These are phyloP conservation scores for Fusarium sambucinum DNA, from an alignment of 2,329 filamentous ascomycete species.

Conservation along the genomic window DNA sequence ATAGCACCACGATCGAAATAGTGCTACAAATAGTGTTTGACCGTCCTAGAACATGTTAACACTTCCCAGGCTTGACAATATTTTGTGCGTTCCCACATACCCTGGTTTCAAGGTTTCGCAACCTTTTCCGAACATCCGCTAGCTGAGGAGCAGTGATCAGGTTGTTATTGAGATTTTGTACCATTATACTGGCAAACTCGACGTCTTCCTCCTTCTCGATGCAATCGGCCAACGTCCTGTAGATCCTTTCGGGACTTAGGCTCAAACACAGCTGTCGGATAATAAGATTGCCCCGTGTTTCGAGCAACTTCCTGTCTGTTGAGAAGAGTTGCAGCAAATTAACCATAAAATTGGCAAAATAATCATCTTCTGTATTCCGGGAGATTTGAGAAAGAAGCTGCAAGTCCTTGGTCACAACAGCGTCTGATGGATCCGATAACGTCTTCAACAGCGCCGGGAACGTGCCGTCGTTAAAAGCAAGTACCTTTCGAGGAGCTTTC, in stretches of 20 bases:
- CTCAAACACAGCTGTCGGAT: conserved; percentile 95
- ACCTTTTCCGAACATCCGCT: conserved; percentile 86
- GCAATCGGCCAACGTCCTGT: conserved; percentile 93
- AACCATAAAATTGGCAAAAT: conserved; percentile 98
- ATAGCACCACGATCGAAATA: conserved; percentile 98
- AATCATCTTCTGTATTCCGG: conserved; percentile 94
- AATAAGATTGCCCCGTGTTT: conserved; percentile 94
- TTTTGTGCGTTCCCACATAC: conserved; percentile 54
- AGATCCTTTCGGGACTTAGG: conserved; percentile 93
- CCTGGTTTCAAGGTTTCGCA: conserved; percentile 90
- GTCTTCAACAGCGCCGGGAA: conserved; percentile 97
- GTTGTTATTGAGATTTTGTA: conserved; percentile 99
- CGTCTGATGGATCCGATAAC: conserved; percentile 92
- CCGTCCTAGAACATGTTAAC: conserved; percentile 73
- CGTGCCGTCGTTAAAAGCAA: conserved; percentile 96
- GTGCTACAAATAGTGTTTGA: conserved; percentile 91
- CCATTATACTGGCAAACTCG: conserved; percentile 99
- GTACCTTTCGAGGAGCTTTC: conserved; percentile 91
- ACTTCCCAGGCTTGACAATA: not conserved
- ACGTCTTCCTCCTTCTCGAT: conserved; percentile 98
- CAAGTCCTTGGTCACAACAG: conserved; percentile 93
- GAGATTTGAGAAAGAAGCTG: conserved; percentile 96
- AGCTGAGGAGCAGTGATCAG: conserved; percentile 97
- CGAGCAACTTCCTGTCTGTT: conserved; percentile 89
- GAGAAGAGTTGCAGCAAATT: conserved; percentile 95